phyloP scores from a whole-genome alignment of 139 green algal genomes.

The Desmodesmus armatus region DNA sequence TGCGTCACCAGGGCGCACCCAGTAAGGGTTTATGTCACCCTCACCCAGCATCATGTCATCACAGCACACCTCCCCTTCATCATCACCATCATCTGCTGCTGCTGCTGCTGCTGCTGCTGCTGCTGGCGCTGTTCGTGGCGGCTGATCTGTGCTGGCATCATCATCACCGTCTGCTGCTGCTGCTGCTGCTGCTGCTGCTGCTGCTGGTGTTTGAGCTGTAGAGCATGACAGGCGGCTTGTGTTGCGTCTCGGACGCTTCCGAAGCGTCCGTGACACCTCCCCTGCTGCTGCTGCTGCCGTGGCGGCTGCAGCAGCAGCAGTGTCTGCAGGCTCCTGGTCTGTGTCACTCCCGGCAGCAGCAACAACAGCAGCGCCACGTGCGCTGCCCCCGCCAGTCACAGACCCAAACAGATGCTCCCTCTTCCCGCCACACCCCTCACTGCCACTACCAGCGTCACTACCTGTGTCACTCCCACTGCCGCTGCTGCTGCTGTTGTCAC shows the following conservation, averaged over 20 bases:
- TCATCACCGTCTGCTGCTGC: neutral
- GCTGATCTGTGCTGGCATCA: neutral
- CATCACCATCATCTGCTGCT: neutral
- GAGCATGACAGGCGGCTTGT: slow-evolving; percentile 1
- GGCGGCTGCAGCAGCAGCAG: neutral
- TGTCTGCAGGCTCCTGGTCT: neutral
- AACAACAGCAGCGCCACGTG: neutral
- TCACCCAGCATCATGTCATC: no score
- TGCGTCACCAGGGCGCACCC: slow-evolving; percentile 22
- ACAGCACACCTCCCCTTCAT: neutral
- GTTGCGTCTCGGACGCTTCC: neutral
- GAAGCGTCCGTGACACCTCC: neutral
- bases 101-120: slow-evolving; percentile 16
- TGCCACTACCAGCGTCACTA: no score
- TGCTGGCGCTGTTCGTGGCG: neutral
- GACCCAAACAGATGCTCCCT: neutral
- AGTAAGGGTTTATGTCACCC: slow-evolving; percentile 8
- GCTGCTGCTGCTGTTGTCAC: neutral
- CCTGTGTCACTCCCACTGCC: neutral
- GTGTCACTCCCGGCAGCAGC: neutral
- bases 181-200: neutral
- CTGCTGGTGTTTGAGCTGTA: slow-evolving; percentile 4
- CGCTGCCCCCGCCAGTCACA: neutral
- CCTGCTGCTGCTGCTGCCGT: neutral
- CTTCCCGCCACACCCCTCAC: no score